Percentiles rank a stretch among this genome's conserved stretches.
Conservation (phyloP, 352 stramenopile genomes). For the Phytopythium mirpurense region DNA sequence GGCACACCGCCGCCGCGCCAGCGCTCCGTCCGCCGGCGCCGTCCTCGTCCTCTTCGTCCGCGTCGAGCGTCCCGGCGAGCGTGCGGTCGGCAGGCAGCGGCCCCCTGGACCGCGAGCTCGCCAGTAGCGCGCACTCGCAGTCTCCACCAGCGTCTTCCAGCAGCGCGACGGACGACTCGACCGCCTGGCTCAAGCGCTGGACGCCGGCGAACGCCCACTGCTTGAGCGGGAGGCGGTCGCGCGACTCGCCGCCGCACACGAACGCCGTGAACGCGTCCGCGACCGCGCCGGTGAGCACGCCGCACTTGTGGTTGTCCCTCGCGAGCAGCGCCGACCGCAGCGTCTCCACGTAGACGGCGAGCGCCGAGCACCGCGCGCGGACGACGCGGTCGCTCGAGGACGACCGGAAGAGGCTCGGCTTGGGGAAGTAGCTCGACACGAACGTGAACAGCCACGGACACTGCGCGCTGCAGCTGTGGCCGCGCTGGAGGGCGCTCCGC, state of each 20-base stretch:
- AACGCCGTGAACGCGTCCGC: constrained; percentile 20
- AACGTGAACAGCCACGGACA: constrained; percentile 27
- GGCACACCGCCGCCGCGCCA: constrained; percentile 1
- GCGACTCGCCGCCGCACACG: constrained; percentile 11
- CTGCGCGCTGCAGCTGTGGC: constrained; percentile 15
- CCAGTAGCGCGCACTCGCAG: constrained; percentile 4
- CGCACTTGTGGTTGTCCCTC: constrained; percentile 21
- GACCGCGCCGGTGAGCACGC: constrained; percentile 13
- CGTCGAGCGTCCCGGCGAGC: not conserved
- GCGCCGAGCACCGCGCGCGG: constrained; percentile 16
- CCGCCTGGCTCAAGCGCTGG: constrained; percentile 11
- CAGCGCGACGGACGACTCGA: constrained; percentile 14
- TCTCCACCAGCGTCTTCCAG: constrained; percentile 10
- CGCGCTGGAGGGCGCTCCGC: constrained; percentile 10
- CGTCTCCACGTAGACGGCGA: constrained; percentile 25
- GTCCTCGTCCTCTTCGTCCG: not conserved
- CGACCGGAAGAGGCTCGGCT: constrained; percentile 15
- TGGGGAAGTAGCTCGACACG: constrained; percentile 30
- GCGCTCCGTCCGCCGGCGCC: not conserved
- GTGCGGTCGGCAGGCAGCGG: not conserved
- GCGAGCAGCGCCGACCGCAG: constrained; percentile 22
- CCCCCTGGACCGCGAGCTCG: not conserved
- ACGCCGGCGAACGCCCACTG: constrained; percentile 20
- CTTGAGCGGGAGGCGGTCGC: constrained; percentile 17
- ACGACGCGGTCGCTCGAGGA: constrained; percentile 17